A percentile compares a stretch with the other conserved stretches of the same genome.
These are phyloP conservation scores for Podila minutissima DNA, from an alignment of 192 early-diverging fungal genomes.

Conservation along the genomic window DNA sequence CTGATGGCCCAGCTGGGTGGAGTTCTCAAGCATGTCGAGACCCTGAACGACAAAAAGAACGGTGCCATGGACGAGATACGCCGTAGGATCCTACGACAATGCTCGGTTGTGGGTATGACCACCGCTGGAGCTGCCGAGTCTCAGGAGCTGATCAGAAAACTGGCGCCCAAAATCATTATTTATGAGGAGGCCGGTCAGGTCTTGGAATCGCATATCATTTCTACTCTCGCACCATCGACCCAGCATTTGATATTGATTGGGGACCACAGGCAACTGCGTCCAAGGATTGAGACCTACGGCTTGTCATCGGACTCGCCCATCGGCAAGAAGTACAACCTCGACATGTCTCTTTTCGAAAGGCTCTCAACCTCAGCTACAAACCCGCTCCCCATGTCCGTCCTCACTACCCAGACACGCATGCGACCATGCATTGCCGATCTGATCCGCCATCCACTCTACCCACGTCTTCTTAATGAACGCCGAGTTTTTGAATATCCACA, in stretches of 20 bases:
- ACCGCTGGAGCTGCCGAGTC: slow-evolving; percentile 66
- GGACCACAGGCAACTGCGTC: slow-evolving; percentile 52
- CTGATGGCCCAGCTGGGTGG: too few species aligned
- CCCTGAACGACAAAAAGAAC: neutral
- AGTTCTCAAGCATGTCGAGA: slow-evolving; percentile 4
- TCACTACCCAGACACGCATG: slow-evolving; percentile 63
- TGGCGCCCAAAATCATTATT: slow-evolving; percentile 63
- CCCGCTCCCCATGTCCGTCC: slow-evolving; percentile 49
- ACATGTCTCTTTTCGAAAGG: slow-evolving; percentile 63
- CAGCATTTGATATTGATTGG: slow-evolving; percentile 69
- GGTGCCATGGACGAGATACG: slow-evolving; percentile 47
- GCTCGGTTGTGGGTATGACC: slow-evolving; percentile 65
- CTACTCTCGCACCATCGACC: slow-evolving; percentile 51
- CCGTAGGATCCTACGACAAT: slow-evolving; percentile 25
- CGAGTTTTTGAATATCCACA: too few species aligned
- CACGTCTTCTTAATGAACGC: slow-evolving; percentile 53
- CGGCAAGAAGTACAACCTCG: slow-evolving; percentile 52
- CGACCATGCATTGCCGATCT: slow-evolving; percentile 59
- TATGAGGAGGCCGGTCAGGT: slow-evolving; percentile 70
- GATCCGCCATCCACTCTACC: slow-evolving; percentile 59
- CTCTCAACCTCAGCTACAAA: slow-evolving; percentile 32
- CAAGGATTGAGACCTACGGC: slow-evolving; percentile 33
- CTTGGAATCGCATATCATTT: slow-evolving; percentile 63
- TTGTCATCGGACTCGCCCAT: slow-evolving; percentile 49
- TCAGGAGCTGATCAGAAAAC: slow-evolving; percentile 48